phyloP scores from a whole-genome alignment of 495 filamentous ascomycete genomes.

The Astrothelium macrocarpum region DNA sequence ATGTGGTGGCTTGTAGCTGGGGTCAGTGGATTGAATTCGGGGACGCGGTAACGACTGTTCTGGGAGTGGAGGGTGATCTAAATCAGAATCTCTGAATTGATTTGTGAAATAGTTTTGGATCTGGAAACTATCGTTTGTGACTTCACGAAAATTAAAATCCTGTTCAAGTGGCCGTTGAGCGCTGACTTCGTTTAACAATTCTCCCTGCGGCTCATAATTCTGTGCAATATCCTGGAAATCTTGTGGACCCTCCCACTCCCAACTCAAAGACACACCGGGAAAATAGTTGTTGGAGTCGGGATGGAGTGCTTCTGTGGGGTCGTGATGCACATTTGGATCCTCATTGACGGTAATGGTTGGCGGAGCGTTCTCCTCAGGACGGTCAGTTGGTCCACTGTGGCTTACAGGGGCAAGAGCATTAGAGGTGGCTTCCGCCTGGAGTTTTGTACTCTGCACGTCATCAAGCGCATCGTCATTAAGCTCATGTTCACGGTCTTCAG shows the following conservation, averaged over 20 bases:
- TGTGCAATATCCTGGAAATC: conserved; percentile 5
- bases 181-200: conserved; percentile 27
- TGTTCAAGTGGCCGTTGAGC: conserved; percentile 12
- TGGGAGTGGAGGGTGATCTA: neutral
- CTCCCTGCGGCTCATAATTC: conserved; percentile 33
- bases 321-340: neutral
- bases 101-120: neutral
- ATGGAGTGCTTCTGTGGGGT: neutral
- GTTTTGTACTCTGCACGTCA: neutral
- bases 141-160: neutral
- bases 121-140: neutral
- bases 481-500: conserved; percentile 13
- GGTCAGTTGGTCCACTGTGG: neutral
- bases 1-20: neutral
- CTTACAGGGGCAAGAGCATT: neutral
- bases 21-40: neutral
- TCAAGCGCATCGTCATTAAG: conserved; percentile 1
- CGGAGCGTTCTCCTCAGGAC: neutral
- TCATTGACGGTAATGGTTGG: neutral
- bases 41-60: neutral
- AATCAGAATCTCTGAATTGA: neutral
- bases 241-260: neutral
- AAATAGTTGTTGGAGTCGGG: neutral
- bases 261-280: neutral
- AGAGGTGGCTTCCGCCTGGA: neutral